These are phyloP conservation scores for Exophiala sideris DNA, from an alignment of 2,329 filamentous ascomycete genomes.

Conservation along the genomic window DNA sequence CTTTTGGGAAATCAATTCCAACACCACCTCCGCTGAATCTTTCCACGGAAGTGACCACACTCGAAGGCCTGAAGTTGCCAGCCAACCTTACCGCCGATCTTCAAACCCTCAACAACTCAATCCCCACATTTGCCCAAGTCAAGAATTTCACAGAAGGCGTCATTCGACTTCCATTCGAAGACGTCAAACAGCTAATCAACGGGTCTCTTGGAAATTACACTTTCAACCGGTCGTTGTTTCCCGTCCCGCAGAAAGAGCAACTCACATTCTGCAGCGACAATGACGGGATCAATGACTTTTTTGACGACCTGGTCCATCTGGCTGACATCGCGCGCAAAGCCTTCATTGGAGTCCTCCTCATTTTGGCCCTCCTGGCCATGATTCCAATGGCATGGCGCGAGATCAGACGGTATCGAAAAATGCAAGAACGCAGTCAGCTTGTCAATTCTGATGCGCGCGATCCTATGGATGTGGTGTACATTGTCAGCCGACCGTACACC, in stretches of 20 bases:
- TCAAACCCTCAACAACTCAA: constrained; percentile 67
- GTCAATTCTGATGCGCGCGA: constrained; percentile 67
- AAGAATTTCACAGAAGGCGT: constrained; percentile 74
- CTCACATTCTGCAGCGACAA: constrained; percentile 88
- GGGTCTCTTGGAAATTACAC: constrained; percentile 67
- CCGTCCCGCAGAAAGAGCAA: constrained; percentile 75
- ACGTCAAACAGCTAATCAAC: constrained; percentile 71
- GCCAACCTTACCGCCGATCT: constrained; percentile 66
- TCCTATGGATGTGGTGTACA: constrained; percentile 82
- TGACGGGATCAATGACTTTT: constrained; percentile 78
- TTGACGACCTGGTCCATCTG: constrained; percentile 65
- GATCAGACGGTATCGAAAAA: constrained; percentile 69
- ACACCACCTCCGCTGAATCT: constrained; percentile 61
- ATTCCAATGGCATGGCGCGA: constrained; percentile 78
- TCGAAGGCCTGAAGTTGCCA: constrained; percentile 69
- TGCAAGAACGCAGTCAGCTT: constrained; percentile 66
- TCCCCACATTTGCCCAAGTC: constrained; percentile 80
- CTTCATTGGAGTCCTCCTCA: constrained; percentile 70
- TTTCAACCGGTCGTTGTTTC: constrained; percentile 75
- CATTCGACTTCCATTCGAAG: constrained; percentile 75
- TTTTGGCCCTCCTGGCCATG: constrained; percentile 69
- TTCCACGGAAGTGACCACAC: constrained; percentile 58
- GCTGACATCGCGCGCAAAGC: constrained; percentile 67
- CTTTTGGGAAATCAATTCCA: constrained; percentile 41
- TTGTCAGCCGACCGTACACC: constrained; percentile 76